These are phyloP conservation scores for Aspergillus quadrilineatus DNA, from an alignment of 2,329 filamentous ascomycete genomes.

Conservation along the genomic window DNA sequence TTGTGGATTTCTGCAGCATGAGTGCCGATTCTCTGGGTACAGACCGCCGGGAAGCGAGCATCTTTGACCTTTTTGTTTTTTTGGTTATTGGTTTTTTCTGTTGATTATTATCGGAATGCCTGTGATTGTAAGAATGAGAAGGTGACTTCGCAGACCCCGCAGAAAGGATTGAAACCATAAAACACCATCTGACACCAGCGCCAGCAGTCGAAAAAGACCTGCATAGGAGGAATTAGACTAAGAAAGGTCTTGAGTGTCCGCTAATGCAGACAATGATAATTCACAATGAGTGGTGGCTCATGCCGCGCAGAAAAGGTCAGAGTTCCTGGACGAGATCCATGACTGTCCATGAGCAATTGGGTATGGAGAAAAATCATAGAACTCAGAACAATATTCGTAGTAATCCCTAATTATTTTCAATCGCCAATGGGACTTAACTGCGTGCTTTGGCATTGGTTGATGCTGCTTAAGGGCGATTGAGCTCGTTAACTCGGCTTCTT, in stretches of 20 bases:
- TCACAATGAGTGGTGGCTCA: slow-evolving; percentile 26
- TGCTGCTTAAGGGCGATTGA: slow-evolving; percentile 16
- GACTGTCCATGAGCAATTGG: not conserved
- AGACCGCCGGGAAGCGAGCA: slow-evolving; percentile 10
- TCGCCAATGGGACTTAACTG: not conserved
- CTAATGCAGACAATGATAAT: slow-evolving; percentile 22
- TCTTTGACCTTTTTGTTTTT: not conserved
- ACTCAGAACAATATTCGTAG: slow-evolving; percentile 2
- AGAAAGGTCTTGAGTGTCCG: slow-evolving; percentile 12
- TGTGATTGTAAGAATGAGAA: not conserved
- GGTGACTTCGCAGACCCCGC: slow-evolving; percentile 27
- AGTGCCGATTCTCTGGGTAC: slow-evolving; percentile 19
- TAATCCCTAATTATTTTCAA: slow-evolving; percentile 3
- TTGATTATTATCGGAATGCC: not conserved
- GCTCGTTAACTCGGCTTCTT: slow-evolving; percentile 19
- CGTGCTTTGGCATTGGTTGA: slow-evolving; percentile 12
- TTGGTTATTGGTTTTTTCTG: not conserved
- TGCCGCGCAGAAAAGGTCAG: slow-evolving; percentile 33
- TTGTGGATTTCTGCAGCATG: slow-evolving; percentile 21
- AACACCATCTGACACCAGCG: not conserved
- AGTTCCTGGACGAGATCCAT: slow-evolving; percentile 10
- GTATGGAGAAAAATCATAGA: not conserved
- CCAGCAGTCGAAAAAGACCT: slow-evolving; percentile 2
- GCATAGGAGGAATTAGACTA: slow-evolving; percentile 5
- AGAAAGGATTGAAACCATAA: slow-evolving; percentile 16